phyloP scores from a whole-genome alignment of 2,329 filamentous ascomycete genomes.

The Sclerotinia trifoliorum region DNA sequence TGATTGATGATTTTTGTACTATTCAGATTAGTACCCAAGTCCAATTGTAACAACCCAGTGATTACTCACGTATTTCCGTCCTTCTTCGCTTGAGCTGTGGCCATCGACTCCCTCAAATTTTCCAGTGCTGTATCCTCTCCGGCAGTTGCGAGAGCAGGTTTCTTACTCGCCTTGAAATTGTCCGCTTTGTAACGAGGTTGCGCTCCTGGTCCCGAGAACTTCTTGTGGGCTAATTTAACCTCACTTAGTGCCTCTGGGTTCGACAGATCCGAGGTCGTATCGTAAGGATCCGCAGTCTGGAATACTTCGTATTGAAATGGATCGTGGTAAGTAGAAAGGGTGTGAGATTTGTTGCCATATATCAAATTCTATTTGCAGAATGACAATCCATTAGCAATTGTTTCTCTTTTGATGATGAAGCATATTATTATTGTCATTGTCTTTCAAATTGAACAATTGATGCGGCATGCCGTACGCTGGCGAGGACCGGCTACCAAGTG shows the following conservation, averaged over 20 bases:
- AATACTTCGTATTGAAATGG: conserved; percentile 56
- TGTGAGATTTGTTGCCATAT: conserved; percentile 23
- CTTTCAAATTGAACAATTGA: not conserved
- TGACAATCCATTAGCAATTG: conserved; percentile 19
- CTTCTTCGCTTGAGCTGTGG: conserved; percentile 47
- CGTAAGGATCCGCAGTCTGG: conserved; percentile 47
- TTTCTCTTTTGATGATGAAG: conserved; percentile 23
- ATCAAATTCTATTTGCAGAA: conserved; percentile 20
- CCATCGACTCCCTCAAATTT: conserved; percentile 48
- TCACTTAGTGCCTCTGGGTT: not conserved
- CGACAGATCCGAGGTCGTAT: conserved; percentile 23
- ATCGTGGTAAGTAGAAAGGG: conserved; percentile 43
- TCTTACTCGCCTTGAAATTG: conserved; percentile 14
- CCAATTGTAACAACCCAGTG: conserved; percentile 19
- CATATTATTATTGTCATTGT: conserved; percentile 16
- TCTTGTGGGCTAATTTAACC: conserved; percentile 20
- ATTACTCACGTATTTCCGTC: conserved; percentile 46
- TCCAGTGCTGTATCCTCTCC: conserved; percentile 52
- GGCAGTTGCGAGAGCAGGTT: conserved; percentile 41
- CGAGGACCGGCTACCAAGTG: not conserved
- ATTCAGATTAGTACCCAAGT: conserved; percentile 37
- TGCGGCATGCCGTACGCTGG: not conserved
- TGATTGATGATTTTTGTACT: conserved; percentile 45
- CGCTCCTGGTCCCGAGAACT: conserved; percentile 3
- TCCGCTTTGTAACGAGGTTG: conserved; percentile 12